Conservation (phyloP, 2,329 filamentous ascomycete species). For the Pleomassaria siparia region DNA sequence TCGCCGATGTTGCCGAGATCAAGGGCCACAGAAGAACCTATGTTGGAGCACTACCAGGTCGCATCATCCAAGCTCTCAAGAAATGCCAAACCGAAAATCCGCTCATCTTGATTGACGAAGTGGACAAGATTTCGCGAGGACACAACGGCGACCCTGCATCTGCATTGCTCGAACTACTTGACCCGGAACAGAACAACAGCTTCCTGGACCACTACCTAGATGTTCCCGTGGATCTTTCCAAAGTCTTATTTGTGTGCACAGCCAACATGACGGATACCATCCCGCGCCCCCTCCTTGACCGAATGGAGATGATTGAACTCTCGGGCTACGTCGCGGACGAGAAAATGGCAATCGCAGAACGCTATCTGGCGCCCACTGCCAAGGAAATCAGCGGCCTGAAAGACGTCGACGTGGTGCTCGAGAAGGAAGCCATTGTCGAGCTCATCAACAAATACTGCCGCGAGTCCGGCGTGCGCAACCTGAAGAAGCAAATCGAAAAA, state of each 20-base stretch:
- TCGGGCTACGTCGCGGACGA: conserved; percentile 97
- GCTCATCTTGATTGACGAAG: conserved; percentile 91
- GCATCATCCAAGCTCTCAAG: conserved; percentile 97
- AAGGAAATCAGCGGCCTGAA: conserved; percentile 91
- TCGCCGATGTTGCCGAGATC: conserved; percentile 97
- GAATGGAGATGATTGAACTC: conserved; percentile 96
- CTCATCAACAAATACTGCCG: conserved; percentile 98
- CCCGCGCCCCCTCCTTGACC: conserved; percentile 85
- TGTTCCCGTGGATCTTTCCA: conserved; percentile 93
- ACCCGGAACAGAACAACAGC: conserved; percentile 95
- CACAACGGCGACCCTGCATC: conserved; percentile 97
- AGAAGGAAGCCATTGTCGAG: conserved; percentile 86
- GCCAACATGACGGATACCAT: conserved; percentile 99
- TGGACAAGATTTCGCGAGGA: conserved; percentile 96
- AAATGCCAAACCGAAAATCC: conserved; percentile 99
- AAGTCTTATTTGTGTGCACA: conserved; percentile 97
- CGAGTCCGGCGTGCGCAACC: conserved; percentile 92
- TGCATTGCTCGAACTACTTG: conserved; percentile 86
- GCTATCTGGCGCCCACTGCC: conserved; percentile 89
- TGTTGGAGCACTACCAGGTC: conserved; percentile 89
- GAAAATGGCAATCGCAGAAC: conserved; percentile 97
- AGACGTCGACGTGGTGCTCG: conserved; percentile 84
- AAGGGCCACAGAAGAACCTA: conserved; percentile 97
- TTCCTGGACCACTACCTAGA: conserved; percentile 99
- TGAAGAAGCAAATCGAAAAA: conserved; percentile 99